Conservation (phyloP, 805 yeast species). For the Candida xiaguanensis region DNA sequence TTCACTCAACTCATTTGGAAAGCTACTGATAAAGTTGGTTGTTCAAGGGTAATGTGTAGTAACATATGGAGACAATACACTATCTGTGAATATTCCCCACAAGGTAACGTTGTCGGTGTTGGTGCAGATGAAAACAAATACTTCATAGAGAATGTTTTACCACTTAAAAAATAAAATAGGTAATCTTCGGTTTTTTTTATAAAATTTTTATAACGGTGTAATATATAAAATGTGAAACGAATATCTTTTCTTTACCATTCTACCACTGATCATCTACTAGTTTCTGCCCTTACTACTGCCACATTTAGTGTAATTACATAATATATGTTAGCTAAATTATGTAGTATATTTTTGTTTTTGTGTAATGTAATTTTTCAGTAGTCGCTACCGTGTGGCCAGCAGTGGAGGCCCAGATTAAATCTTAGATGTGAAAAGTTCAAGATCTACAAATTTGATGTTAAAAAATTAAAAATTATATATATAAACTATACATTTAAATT, state of each 20-base stretch:
- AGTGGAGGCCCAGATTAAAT: no score
- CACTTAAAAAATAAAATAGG: constrained; percentile 17
- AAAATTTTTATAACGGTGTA: not conserved
- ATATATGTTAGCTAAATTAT: no score
- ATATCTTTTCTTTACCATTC: no score
- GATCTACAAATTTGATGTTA: no score
- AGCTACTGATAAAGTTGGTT: constrained; percentile 56
- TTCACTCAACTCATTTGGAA: constrained; percentile 79
- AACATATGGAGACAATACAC: constrained; percentile 55
- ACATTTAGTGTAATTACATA: no score
- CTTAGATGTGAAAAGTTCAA: no score
- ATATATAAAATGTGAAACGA: not conserved
- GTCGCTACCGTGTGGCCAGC: no score
- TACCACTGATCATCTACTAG: no score
- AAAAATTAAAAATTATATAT: not conserved
- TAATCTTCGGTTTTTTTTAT: not conserved
- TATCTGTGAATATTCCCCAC: constrained; percentile 63
- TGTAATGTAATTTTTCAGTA: no score
- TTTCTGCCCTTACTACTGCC: no score
- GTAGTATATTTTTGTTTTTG: no score
- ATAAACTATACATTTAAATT: constrained; percentile 11
- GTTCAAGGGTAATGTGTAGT: constrained; percentile 52
- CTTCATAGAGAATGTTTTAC: constrained; percentile 44
- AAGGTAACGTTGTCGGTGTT: constrained; percentile 49
- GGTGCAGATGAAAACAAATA: constrained; percentile 27